A percentile compares a stretch with the other conserved stretches of the same genome.
Conservation (phyloP, 2,329 filamentous ascomycete species). For the Pezizomycotina sp. region DNA sequence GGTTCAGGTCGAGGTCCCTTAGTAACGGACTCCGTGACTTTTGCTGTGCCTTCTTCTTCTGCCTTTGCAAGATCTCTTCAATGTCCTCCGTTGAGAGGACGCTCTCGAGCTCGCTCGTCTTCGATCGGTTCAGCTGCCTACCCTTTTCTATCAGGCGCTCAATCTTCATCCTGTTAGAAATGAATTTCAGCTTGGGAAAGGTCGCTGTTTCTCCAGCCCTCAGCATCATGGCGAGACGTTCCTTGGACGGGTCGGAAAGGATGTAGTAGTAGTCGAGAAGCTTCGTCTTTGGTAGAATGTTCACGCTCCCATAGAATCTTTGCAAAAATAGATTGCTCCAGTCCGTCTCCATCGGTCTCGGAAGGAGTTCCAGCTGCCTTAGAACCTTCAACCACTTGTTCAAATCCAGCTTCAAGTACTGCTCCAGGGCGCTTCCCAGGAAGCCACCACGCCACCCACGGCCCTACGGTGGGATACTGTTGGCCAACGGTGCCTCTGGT, state of each 20-base stretch:
- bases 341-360: conserved; percentile 78
- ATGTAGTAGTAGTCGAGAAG: conserved; percentile 72
- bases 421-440: conserved; percentile 76
- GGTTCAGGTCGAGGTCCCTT: too few species aligned
- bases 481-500: conserved; percentile 80
- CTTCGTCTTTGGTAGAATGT: conserved; percentile 78
- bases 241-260: conserved; percentile 61
- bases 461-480: conserved; percentile 82
- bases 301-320: conserved; percentile 83
- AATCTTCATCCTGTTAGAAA: conserved; percentile 69
- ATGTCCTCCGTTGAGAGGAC: conserved; percentile 47
- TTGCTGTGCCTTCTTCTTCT: conserved; percentile 1
- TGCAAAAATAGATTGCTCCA: conserved; percentile 97
- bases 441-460: conserved; percentile 94
- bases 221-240: conserved; percentile 70
- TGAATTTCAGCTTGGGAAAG: conserved; percentile 83
- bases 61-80: conserved; percentile 32
- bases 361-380: conserved; percentile 77
- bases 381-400: conserved; percentile 96
- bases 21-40: too few species aligned
- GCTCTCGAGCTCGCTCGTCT: conserved; percentile 39
- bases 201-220: conserved; percentile 75
- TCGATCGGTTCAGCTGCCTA: conserved; percentile 38
- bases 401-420: conserved; percentile 89
- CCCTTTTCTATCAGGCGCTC: conserved; percentile 53